phyloP scores from a whole-genome alignment of 768 basidiomycete genomes.

The Xerocomus spinulosus region DNA sequence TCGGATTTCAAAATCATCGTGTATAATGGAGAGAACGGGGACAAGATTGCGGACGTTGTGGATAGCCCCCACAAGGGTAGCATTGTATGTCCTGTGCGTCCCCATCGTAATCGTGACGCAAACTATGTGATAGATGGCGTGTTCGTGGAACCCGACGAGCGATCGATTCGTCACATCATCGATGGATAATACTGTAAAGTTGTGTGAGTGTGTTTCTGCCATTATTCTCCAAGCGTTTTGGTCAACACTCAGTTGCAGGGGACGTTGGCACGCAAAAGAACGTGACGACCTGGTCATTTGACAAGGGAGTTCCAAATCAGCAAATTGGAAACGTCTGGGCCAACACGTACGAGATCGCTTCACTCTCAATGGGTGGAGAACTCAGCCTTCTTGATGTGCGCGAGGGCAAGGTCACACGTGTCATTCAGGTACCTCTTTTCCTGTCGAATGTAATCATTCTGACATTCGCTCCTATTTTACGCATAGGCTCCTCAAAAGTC shows the following conservation, averaged over 20 bases:
- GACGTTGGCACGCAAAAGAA: constrained; percentile 71
- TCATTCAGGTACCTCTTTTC: constrained; percentile 56
- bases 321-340: constrained; percentile 90
- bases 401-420: constrained; percentile 47
- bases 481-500: constrained; percentile 74
- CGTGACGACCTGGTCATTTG: constrained; percentile 65
- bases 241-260: constrained; percentile 44
- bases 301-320: constrained; percentile 70
- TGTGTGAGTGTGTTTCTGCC: constrained; percentile 48
- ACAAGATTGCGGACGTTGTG: constrained; percentile 63
- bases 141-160: constrained; percentile 78
- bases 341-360: constrained; percentile 64
- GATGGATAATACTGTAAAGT: constrained; percentile 80
- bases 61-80: constrained; percentile 70
- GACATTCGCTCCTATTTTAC: neutral
- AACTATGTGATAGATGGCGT: constrained; percentile 49
- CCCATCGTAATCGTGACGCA: neutral
- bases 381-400: constrained; percentile 82
- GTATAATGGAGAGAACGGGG: constrained; percentile 88
- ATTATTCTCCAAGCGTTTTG: neutral
- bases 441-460: neutral
- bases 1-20: constrained; percentile 84
- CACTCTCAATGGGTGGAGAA: constrained; percentile 77
- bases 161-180: constrained; percentile 75
- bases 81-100: constrained; percentile 48